A percentile compares a stretch with the other conserved stretches of the same genome.
phyloP scores from a whole-genome alignment of 2,329 filamentous ascomycete species.

The Xylariaceae sp. region DNA sequence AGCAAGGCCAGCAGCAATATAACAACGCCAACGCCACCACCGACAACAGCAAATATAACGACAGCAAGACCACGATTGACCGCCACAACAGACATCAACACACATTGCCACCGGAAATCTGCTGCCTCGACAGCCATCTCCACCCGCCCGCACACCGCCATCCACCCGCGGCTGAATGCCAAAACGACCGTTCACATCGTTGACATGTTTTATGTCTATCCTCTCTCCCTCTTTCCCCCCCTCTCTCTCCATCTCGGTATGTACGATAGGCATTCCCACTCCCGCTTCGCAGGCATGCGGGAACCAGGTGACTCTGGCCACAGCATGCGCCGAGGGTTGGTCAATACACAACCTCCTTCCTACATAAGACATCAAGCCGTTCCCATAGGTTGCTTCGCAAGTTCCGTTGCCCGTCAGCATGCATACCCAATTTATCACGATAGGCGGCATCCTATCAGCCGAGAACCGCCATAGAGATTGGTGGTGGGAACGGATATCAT shows the following conservation, averaged over 20 bases:
- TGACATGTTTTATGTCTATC: background rate
- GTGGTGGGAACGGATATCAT: slow-evolving; percentile 14
- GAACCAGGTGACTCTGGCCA: slow-evolving; percentile 8
- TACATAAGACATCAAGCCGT: slow-evolving; percentile 2
- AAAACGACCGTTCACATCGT: slow-evolving; percentile 14
- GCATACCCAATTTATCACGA: slow-evolving; percentile 20
- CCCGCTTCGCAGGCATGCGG: background rate
- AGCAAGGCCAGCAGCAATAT: background rate
- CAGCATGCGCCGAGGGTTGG: slow-evolving; percentile 1
- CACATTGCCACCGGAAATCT: slow-evolving; percentile 13
- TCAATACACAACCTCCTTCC: background rate
- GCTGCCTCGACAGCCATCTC: slow-evolving; percentile 16
- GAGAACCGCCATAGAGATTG: slow-evolving; percentile 3
- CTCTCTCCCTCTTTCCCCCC: background rate
- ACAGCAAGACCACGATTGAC: slow-evolving; percentile 9
- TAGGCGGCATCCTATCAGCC: slow-evolving; percentile 18
- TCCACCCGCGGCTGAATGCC: slow-evolving; percentile 7
- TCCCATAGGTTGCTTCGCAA: slow-evolving; percentile 3
- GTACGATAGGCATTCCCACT: background rate
- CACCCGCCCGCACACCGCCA: slow-evolving; percentile 22
- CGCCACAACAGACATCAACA: slow-evolving; percentile 16
- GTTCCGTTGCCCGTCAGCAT: slow-evolving; percentile 10
- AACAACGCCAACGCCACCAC: background rate
- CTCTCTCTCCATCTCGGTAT: background rate
- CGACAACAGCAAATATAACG: background rate